These are phyloP conservation scores for Daphne laureola DNA, from an alignment of 441 rosid species.

Conservation along the genomic window DNA sequence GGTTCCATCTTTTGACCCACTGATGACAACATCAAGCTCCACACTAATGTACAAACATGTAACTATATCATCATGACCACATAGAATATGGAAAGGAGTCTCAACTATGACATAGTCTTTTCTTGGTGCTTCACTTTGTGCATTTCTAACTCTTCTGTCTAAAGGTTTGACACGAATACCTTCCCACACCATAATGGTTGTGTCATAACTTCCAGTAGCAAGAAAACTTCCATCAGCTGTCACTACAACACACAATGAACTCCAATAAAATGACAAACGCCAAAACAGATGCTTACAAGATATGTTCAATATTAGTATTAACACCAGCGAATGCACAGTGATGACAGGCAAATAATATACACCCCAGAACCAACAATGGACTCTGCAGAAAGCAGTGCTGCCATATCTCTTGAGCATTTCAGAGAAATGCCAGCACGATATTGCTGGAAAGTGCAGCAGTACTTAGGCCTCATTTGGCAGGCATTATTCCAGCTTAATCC, in stretches of 20 bases:
- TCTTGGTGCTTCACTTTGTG: constrained; percentile 46
- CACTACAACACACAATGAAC: constrained; percentile 46
- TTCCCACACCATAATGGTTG: constrained; percentile 98
- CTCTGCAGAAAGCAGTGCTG: not conserved
- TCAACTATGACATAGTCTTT: constrained; percentile 71
- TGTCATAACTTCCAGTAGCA: constrained; percentile 98
- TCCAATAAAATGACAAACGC: constrained; percentile 14
- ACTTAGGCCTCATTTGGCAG: too few species aligned
- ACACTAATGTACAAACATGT: constrained; percentile 78
- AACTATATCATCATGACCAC: constrained; percentile 95
- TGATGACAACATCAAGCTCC: constrained; percentile 93
- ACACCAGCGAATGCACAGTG: not conserved
- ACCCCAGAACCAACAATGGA: constrained; percentile 13
- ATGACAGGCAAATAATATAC: not conserved
- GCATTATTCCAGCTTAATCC: too few species aligned
- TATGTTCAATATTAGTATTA: constrained; percentile 5
- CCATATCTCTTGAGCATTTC: too few species aligned
- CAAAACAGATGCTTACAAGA: constrained; percentile 6
- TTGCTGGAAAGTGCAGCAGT: too few species aligned
- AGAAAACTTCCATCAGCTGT: constrained; percentile 80
- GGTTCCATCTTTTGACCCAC: constrained; percentile 99
- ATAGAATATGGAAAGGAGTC: constrained; percentile 91
- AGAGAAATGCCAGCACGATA: too few species aligned
- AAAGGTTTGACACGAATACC: constrained; percentile 45
- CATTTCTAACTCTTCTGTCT: constrained; percentile 63